Evolutionary conservation across 1,139 yeast genomes (phyloP).

Genomic region (Geotrichum macrosporum): DNA sequence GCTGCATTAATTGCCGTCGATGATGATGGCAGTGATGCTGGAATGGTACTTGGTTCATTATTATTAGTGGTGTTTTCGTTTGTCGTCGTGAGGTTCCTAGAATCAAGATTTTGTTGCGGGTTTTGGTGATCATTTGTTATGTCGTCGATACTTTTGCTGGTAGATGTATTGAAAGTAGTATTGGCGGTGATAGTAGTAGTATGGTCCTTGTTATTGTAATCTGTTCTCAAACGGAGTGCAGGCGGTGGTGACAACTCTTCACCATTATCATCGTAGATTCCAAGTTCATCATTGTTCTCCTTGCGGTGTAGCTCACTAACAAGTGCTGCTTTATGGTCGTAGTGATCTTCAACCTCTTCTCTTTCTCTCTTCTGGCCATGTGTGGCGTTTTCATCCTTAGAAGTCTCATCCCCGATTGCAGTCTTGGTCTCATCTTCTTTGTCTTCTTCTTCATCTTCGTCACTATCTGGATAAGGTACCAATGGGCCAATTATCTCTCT

Average conservation of each 20-base stretch:
- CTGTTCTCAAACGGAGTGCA: not conserved
- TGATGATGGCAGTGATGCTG: not conserved
- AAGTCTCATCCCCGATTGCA: not conserved
- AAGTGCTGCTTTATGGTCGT: not conserved
- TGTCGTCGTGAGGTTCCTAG: not conserved
- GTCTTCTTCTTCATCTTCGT: slow-evolving; percentile 15
- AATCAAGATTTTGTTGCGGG: not conserved
- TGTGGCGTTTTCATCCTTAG: not conserved
- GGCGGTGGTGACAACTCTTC: not conserved
- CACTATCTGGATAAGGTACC: slow-evolving; percentile 17
- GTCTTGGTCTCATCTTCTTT: not conserved
- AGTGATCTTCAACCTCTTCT: not conserved
- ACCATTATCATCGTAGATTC: not conserved
- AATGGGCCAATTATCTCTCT: slow-evolving; percentile 2
- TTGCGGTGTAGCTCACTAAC: not conserved
- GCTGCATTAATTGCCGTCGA: too few species aligned
- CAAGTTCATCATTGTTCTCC: not conserved
- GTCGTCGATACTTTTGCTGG: too few species aligned
- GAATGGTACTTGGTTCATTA: not conserved
- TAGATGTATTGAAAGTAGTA: too few species aligned
- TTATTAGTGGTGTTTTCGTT: not conserved
- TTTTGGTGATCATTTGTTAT: too few species aligned
- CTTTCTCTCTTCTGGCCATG: slow-evolving; percentile 1
- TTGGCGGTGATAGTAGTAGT: not conserved
- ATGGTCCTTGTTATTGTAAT: not conserved